Percentiles rank a stretch among this genome's conserved stretches.
phyloP scores from a whole-genome alignment of 805 yeast genomes.

The Cyberlindnera mrakii region DNA sequence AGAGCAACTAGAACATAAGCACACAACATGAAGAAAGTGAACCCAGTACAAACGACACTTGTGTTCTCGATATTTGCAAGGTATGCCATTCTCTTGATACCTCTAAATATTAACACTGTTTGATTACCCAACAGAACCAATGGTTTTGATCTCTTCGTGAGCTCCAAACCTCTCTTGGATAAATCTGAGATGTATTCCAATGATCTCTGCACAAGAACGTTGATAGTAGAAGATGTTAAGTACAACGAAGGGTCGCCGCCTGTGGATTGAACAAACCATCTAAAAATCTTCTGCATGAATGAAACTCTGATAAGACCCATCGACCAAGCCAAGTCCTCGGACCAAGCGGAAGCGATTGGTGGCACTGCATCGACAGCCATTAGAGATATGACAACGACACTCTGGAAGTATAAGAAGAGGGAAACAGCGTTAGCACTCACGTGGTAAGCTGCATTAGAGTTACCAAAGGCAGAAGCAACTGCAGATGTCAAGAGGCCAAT shows the following conservation, averaged over 20 bases:
- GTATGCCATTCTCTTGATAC: constrained; percentile 80
- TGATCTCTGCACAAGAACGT: constrained; percentile 73
- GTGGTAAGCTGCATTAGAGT: constrained; percentile 84
- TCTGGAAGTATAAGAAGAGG: constrained; percentile 80
- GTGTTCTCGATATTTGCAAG: constrained; percentile 75
- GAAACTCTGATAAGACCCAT: constrained; percentile 77
- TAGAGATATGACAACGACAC: constrained; percentile 80
- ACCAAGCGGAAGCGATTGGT: constrained; percentile 90
- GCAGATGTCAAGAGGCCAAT: constrained; percentile 82
- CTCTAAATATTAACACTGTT: constrained; percentile 68
- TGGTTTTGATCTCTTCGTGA: constrained; percentile 32
- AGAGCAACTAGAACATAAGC: constrained; percentile 66
- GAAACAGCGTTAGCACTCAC: constrained; percentile 83
- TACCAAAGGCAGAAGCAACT: constrained; percentile 75
- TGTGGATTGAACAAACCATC: constrained; percentile 83
- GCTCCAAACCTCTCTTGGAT: constrained; percentile 24
- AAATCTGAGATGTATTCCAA: constrained; percentile 22
- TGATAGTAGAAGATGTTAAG: constrained; percentile 52
- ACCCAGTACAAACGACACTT: constrained; percentile 78
- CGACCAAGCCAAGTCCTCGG: constrained; percentile 90
- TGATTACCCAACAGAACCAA: constrained; percentile 42
- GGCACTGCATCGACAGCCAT: constrained; percentile 81
- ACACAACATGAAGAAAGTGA: constrained; percentile 75
- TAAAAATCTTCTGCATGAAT: constrained; percentile 80
- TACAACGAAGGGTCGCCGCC: constrained; percentile 80